Percentiles rank a stretch among this genome's conserved stretches.
Evolutionary conservation across 345 rosid genomes (phyloP).

Genomic region (Sisymbrium irio): DNA sequence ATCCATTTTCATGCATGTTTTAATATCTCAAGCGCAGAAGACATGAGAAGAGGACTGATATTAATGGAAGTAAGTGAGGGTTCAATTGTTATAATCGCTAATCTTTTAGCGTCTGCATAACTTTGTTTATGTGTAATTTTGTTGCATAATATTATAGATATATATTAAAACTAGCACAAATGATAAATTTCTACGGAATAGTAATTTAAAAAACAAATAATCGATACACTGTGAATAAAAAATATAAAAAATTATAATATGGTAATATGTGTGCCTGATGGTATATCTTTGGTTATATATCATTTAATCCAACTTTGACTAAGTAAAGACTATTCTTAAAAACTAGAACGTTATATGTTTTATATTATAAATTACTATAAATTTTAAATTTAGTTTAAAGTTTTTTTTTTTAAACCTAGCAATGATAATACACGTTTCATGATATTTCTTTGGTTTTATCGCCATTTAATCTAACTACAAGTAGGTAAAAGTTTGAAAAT

Average conservation of each 20-base stretch:
- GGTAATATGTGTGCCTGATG: neutral
- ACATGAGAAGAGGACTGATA: neutral
- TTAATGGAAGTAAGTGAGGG: neutral
- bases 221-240: neutral
- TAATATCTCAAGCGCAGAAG: neutral
- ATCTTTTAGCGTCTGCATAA: neutral
- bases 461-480: neutral
- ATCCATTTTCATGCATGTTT: neutral
- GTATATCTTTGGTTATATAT: neutral
- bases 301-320: neutral
- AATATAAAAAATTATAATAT: neutral
- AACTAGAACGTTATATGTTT: neutral
- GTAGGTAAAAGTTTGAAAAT: neutral
- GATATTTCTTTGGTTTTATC: neutral
- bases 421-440: too few species aligned
- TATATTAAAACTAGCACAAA: neutral
- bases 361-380: neutral
- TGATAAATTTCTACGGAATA: neutral
- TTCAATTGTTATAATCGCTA: neutral
- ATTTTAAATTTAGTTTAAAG: neutral
- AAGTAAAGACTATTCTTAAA: neutral
- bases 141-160: neutral
- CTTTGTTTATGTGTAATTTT: neutral
- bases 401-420: neutral
- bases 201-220: neutral